Percentiles rank a stretch among this genome's conserved stretches.
phyloP scores from a whole-genome alignment of 805 yeast genomes.

The Metahyphopichia silvanorum region DNA sequence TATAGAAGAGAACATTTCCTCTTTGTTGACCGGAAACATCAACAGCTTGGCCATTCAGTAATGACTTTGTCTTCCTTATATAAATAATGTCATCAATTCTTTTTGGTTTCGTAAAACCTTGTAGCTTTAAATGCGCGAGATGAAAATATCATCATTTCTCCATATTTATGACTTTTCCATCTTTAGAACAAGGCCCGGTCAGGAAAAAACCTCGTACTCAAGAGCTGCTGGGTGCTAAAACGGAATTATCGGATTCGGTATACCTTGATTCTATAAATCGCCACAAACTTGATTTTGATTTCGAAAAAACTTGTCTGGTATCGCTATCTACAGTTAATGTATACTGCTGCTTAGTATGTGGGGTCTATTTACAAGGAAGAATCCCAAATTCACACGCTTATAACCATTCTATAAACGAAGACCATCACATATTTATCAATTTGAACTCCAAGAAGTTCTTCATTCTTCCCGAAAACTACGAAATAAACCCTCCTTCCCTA shows the following conservation, averaged over 20 bases:
- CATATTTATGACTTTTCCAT: no score
- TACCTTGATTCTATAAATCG: slow-evolving; percentile 45
- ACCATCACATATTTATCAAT: slow-evolving; percentile 63
- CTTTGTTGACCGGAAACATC: slow-evolving; percentile 84
- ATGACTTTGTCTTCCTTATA: no score
- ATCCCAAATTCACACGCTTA: slow-evolving; percentile 63
- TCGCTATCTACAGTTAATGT: slow-evolving; percentile 60
- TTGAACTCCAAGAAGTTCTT: slow-evolving; percentile 48
- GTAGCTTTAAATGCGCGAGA: no score
- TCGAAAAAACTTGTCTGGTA: slow-evolving; percentile 62
- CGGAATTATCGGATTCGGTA: no score
- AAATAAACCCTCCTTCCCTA: slow-evolving; percentile 26
- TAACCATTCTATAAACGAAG: slow-evolving; percentile 57
- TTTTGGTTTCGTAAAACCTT: no score
- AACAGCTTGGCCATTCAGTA: slow-evolving; percentile 86
- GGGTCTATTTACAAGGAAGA: slow-evolving; percentile 70
- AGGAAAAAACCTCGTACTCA: no score
- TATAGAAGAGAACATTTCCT: slow-evolving; percentile 86
- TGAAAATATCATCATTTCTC: no score
- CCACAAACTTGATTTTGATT: slow-evolving; percentile 59
- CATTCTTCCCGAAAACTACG: slow-evolving; percentile 61
- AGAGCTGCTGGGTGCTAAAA: no score
- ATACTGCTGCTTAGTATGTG: slow-evolving; percentile 73
- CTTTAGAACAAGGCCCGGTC: no score
- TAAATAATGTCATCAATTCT: no score